Base-by-base conservation (phyloP, 2,329 filamentous ascomycete species). In the Claviceps maximensis region DNA sequence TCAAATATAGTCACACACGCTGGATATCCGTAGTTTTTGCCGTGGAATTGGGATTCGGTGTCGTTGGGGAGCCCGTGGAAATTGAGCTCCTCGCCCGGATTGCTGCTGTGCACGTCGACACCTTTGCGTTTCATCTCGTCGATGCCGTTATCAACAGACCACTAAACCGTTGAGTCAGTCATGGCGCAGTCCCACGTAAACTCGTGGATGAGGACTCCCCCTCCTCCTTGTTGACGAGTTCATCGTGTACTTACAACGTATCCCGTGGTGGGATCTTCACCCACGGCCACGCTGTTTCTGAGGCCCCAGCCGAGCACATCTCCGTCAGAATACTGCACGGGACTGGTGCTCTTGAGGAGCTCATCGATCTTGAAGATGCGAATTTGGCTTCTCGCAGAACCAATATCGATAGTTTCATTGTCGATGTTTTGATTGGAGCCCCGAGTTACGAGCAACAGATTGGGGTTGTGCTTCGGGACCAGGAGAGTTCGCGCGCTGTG, bases 41-140 rank as follows among this genome's bases (percentile, higher is more conserved):
- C 69, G 19, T 62, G 58, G 12, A 59, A 21, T 2, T 53, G 49
- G 54, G 55, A 55, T 17, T 47, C 33, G 5, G 57, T 58, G 47
- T 61, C 58, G 53, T 58, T 60, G 38, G 86, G 70, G 49, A 73
- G 74, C 2, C 84, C 83, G 57, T 84, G 79, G 63, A 77, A 86
- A 64, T 88, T 87, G 64, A 88, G 66, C 64, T 87, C 82, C 62
- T 88, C 84, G 21, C 79, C 84, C 0, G 84, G 84, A 60, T 87
- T 87, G 57, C 83, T 71, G 57, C 79, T 68, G 59, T 85, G 81
- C 47, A 86, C 75, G 58, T 84, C 80, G 12, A 68, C 59, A 8
- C 74, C 76, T 25, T 69, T 60, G 27, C 83, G 74, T 31, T 67
- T 62, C 45, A 86, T 69, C 25, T 84, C 64, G 63, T 87, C 83